Evolutionary conservation across 257 asterid species (phyloP), one percentile per base, ranked within the genome.

Genomic region (Solanum rostratum): DNA sequence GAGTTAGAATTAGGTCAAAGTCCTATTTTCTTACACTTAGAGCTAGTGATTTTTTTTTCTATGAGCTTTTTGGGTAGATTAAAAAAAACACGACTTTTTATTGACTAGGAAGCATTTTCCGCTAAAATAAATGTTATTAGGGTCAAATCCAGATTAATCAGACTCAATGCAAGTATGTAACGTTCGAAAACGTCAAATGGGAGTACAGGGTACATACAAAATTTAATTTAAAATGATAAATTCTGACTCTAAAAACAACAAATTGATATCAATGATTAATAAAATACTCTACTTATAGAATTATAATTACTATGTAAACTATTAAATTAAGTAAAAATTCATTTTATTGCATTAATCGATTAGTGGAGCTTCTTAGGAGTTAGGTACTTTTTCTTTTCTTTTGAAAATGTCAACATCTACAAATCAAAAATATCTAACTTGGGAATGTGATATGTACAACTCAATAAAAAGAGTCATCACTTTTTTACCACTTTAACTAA

Each of bases 111-210:
- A 45, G 10, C 2, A 1, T 1, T 7, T 45, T 45, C 10, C 3
- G 0, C 3, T 45, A 7, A 45, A 45, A 45, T 45, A 10, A 0
- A 45, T 59, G 0, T 10, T 22, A 4, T 1, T 0, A 1, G 0
- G 2, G 3, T 10, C 10, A 29, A 59, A 59, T 22, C 22, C 4
- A 59, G 0, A 22, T 22, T 59, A 59, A 10, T 22, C 12, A 4
- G 4, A 3, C n/a, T 4, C 1, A 10, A 22, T 22, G 2, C 2
- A 10, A 2, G 3, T 59, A 59, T 59, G 8, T 4, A 0, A n/a
- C 7, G n/a, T 57, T 14, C 0, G 4, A 2, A n/a, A 57, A 4
- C 9, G 0, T 0, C 10, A 57, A 9, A 0, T 57, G 13, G 13
- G 2, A 57, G 29, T 3, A 20, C 1, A 14, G 15, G 27, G 3